phyloP scores from a whole-genome alignment of 306 rosid genomes.

The Gleditsia sinensis region DNA sequence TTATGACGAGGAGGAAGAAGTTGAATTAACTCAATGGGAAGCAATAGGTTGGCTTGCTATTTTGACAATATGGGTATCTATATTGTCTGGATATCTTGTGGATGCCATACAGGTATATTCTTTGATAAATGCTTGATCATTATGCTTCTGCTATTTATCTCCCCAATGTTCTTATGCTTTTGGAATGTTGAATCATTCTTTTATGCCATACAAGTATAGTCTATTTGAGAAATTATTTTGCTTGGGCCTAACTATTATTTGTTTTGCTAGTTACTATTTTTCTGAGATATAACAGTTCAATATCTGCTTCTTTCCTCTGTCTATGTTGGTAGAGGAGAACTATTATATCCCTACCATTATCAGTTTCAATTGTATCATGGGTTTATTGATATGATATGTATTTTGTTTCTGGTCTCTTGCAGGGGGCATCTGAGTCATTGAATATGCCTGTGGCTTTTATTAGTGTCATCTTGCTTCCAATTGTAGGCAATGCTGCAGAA shows the following conservation, averaged over 20 bases:
- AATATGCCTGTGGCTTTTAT: slow-evolving; percentile 87
- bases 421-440: slow-evolving; percentile 89
- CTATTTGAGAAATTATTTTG: not conserved
- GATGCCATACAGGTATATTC: slow-evolving; percentile 75
- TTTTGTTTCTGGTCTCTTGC: slow-evolving; percentile 38
- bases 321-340: not conserved
- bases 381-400: slow-evolving; percentile 29
- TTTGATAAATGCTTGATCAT: slow-evolving; percentile 18
- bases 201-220: no score
- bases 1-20: slow-evolving; percentile 62
- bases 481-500: slow-evolving; percentile 71
- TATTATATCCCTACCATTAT: not conserved
- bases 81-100: slow-evolving; percentile 88
- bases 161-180: not conserved
- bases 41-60: slow-evolving; percentile 84
- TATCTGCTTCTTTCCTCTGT: not conserved
- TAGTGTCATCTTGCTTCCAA: slow-evolving; percentile 88
- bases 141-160: slow-evolving; percentile 22
- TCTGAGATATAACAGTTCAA: slow-evolving; percentile 8
- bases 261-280: not conserved
- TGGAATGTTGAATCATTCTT: slow-evolving; percentile 20
- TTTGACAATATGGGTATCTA: slow-evolving; percentile 78
- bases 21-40: slow-evolving; percentile 77
- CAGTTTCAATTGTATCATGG: not conserved
- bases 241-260: slow-evolving; percentile 6